Conservation (phyloP, 495 filamentous ascomycete genomes). For the Paragyromitra xinjiangensis region DNA sequence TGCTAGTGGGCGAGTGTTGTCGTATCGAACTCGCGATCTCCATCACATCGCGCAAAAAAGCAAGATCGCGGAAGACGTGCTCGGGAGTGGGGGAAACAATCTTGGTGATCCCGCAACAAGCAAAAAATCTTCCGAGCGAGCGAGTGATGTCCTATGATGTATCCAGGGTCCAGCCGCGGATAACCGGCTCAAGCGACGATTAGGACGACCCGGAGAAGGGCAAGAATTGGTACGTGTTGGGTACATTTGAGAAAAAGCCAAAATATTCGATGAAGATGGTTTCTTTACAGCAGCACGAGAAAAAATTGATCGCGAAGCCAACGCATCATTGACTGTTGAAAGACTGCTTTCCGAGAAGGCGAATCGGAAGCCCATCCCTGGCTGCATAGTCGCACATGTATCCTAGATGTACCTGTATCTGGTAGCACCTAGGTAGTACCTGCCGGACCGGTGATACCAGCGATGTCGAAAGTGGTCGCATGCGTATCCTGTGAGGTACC, state of each 20-base stretch:
- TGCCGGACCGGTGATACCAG: conserved; percentile 25
- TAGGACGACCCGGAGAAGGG: not conserved
- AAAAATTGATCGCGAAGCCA: conserved; percentile 11
- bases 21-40: not conserved
- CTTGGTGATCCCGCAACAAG: not conserved
- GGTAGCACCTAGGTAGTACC: conserved; percentile 19
- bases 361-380: conserved; percentile 17
- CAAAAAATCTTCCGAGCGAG: not conserved
- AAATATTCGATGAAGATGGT: not conserved
- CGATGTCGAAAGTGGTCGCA: conserved; percentile 19
- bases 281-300: not conserved
- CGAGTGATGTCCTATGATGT: conserved; percentile 5
- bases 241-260: not conserved
- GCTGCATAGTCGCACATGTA: conserved; percentile 3
- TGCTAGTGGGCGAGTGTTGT: not conserved
- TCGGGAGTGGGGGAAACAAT: not conserved
- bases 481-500: conserved; percentile 23
- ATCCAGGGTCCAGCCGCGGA: not conserved
- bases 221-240: not conserved
- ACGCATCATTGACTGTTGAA: conserved; percentile 1
- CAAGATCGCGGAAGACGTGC: conserved; percentile 1
- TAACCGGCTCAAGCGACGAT: not conserved
- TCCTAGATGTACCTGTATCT: conserved; percentile 1
- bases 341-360: not conserved
- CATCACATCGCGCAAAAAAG: not conserved